A percentile compares a stretch with the other conserved stretches of the same genome.
Evolutionary conservation across 2,329 filamentous ascomycete species (phyloP).

Genomic region (Scorias spongiosa): DNA sequence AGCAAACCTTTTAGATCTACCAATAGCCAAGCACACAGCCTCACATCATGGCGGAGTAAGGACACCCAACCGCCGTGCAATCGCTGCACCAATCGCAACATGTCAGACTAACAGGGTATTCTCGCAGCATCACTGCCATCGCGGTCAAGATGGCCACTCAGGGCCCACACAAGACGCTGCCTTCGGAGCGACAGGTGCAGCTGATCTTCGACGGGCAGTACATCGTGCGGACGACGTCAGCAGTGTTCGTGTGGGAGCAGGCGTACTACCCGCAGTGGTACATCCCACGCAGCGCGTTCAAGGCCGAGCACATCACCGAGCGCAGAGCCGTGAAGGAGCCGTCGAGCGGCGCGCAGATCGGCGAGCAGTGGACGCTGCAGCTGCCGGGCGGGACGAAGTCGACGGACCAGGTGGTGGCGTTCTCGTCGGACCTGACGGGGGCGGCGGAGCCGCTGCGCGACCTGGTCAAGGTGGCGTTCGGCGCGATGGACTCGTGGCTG

Average conservation of each 20-base stretch:
- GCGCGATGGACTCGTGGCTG: constrained; percentile 29
- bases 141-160: constrained; percentile 26
- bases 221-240: constrained; percentile 20
- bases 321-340: neutral
- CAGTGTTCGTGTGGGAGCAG: constrained; percentile 27
- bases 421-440: constrained; percentile 7
- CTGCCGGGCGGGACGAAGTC: constrained; percentile 3
- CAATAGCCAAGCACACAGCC: no score
- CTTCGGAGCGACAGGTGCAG: constrained; percentile 18
- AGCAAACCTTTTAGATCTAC: no score
- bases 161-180: constrained; percentile 22
- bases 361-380: constrained; percentile 10
- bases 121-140: constrained; percentile 6
- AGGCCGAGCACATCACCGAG: neutral
- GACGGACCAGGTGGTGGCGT: constrained; percentile 9
- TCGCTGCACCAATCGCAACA: no score
- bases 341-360: constrained; percentile 7
- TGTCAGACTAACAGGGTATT: no score
- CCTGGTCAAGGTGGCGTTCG: constrained; percentile 16
- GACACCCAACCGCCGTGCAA: no score
- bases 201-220: constrained; percentile 18
- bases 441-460: constrained; percentile 4
- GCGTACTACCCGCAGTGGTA: constrained; percentile 32
- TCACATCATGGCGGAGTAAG: no score
- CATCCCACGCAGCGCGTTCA: constrained; percentile 10